Evolutionary conservation across 2,329 filamentous ascomycete species (phyloP).

Genomic region (Bimuria novae-zelandiae): DNA sequence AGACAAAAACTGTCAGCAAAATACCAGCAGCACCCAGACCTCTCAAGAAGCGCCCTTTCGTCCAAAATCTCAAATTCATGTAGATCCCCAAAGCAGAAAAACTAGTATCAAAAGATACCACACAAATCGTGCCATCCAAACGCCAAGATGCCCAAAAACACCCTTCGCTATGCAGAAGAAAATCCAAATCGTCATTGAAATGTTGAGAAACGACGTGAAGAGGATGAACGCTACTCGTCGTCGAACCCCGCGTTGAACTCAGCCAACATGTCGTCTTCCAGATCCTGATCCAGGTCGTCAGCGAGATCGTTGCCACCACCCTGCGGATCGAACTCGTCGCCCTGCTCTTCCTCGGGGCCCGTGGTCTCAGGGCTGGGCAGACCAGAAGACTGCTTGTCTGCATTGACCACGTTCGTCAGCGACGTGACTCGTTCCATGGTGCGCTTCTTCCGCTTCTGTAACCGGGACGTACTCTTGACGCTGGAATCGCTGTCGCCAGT

Average conservation of each 20-base stretch:
- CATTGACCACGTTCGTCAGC: constrained; percentile 49
- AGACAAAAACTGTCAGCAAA: too few species aligned
- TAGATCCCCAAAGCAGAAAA: neutral
- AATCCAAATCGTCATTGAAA: neutral
- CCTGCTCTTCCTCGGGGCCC: constrained; percentile 45
- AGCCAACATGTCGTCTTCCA: constrained; percentile 51
- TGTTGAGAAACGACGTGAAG: neutral
- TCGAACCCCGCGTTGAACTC: constrained; percentile 26
- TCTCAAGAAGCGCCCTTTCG: too few species aligned
- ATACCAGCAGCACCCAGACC: too few species aligned
- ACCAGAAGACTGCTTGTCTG: constrained; percentile 45
- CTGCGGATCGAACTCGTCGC: constrained; percentile 45
- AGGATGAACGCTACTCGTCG: constrained; percentile 16
- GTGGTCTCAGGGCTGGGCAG: constrained; percentile 48
- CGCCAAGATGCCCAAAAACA: constrained; percentile 19
- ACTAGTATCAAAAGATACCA: neutral
- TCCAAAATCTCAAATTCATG: too few species aligned
- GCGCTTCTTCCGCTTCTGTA: constrained; percentile 55
- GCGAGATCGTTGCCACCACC: constrained; percentile 48
- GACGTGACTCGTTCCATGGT: constrained; percentile 54
- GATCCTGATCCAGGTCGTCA: constrained; percentile 59
- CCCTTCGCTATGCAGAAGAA: constrained; percentile 45
- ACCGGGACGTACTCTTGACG: constrained; percentile 41
- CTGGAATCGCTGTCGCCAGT: constrained; percentile 50
- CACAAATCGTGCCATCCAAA: neutral